Evolutionary conservation across 2,329 filamentous ascomycete genomes (phyloP).

Genomic region (Raffaelea deltoideospora): DNA sequence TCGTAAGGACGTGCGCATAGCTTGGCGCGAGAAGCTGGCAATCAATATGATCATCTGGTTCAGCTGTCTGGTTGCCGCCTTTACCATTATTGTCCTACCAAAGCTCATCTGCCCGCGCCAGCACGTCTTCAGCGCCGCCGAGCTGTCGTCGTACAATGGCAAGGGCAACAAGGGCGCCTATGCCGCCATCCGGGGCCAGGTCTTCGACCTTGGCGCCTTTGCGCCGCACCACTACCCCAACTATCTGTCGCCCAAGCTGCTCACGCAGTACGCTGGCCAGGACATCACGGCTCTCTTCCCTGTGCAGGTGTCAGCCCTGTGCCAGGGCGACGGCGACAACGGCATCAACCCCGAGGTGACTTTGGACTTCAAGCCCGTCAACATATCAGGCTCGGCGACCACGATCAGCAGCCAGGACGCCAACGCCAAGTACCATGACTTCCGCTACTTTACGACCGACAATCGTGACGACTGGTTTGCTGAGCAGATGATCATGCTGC

Average conservation of each 20-base stretch:
- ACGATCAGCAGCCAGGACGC: conserved; percentile 51
- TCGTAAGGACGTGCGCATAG: conserved; percentile 79
- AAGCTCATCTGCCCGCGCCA: conserved; percentile 81
- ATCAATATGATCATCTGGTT: conserved; percentile 98
- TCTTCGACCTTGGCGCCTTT: conserved; percentile 69
- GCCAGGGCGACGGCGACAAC: conserved; percentile 55
- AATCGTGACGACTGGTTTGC: conserved; percentile 82
- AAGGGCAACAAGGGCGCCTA: conserved; percentile 51
- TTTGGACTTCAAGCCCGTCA: conserved; percentile 67
- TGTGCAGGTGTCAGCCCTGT: conserved; percentile 84
- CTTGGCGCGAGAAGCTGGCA: conserved; percentile 93
- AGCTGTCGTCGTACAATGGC: conserved; percentile 62
- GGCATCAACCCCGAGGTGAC: conserved; percentile 57
- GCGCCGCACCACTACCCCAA: conserved; percentile 64
- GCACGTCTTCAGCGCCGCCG: conserved; percentile 65
- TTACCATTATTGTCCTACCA: conserved; percentile 85
- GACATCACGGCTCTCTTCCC: conserved; percentile 88
- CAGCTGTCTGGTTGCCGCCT: conserved; percentile 59
- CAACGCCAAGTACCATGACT: conserved; percentile 81
- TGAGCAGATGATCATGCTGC: conserved; percentile 70
- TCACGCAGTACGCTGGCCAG: conserved; percentile 70
- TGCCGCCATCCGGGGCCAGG: conserved; percentile 72
- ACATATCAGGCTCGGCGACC: conserved; percentile 52
- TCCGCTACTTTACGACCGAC: conserved; percentile 71
- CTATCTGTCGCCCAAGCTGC: conserved; percentile 40